A percentile compares a stretch with the other conserved stretches of the same genome.
phyloP scores from a whole-genome alignment of 2,329 filamentous ascomycete genomes.

The Trichoderma gracile region DNA sequence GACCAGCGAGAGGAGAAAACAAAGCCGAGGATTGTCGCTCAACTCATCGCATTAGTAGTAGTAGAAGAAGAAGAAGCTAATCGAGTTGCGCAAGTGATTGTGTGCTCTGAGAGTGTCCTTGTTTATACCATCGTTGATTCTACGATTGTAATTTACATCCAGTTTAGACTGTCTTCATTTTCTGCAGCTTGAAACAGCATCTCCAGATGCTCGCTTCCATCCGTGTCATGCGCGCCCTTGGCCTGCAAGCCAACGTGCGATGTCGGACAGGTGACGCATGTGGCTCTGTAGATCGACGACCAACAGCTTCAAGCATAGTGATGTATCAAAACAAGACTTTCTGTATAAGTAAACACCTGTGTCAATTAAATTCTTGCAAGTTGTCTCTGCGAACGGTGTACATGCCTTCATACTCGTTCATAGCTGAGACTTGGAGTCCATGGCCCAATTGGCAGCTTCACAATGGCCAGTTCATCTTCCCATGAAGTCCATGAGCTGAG shows the following conservation, averaged over 20 bases:
- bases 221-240: background rate
- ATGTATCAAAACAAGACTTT: background rate
- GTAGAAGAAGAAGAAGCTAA: too few species aligned
- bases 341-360: background rate
- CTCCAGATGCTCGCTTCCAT: background rate
- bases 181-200: too few species aligned
- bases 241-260: background rate
- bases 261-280: conserved; percentile 18
- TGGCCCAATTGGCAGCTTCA: background rate
- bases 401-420: too few species aligned
- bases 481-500: background rate
- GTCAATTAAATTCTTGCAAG: too few species aligned
- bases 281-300: conserved; percentile 1
- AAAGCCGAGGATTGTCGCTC: background rate
- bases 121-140: too few species aligned
- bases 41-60: background rate
- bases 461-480: background rate
- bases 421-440: background rate
- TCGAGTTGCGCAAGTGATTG: background rate
- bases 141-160: too few species aligned
- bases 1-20: background rate
- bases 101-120: background rate
- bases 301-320: background rate
- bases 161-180: background rate
- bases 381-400: too few species aligned